These are phyloP conservation scores for Rossbeevera mucosa DNA, from an alignment of 768 basidiomycete species.

Conservation along the genomic window DNA sequence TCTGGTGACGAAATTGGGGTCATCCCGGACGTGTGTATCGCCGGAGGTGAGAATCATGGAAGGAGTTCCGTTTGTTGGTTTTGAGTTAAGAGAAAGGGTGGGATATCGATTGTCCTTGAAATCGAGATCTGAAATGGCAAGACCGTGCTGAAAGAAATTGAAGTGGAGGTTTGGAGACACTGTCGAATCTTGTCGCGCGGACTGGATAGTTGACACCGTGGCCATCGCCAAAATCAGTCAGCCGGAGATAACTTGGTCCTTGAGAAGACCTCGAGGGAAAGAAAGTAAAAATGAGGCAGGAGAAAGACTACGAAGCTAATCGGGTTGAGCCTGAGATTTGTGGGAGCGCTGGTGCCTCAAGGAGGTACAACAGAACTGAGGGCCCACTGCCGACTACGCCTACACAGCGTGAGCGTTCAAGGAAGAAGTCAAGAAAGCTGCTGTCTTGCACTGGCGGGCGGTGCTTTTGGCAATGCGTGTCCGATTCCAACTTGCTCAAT, in stretches of 20 bases:
- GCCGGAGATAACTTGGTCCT: conserved; percentile 19
- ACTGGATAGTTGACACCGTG: conserved; percentile 51
- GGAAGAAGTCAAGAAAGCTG: background rate
- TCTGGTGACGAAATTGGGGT: conserved; percentile 5
- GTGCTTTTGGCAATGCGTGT: conserved; percentile 15
- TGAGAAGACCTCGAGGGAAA: conserved; percentile 10
- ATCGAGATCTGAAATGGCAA: conserved; percentile 56
- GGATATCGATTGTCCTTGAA: conserved; percentile 62
- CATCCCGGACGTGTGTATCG: conserved; percentile 26
- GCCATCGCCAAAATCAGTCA: conserved; percentile 26
- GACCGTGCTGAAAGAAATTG: conserved; percentile 46
- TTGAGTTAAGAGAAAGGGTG: conserved; percentile 26
- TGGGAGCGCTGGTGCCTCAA: background rate
- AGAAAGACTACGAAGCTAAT: conserved; percentile 6
- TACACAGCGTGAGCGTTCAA: background rate
- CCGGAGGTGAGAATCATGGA: conserved; percentile 29
- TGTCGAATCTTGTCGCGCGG: conserved; percentile 38
- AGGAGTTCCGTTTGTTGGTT: conserved; percentile 22
- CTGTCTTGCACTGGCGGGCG: conserved; percentile 6
- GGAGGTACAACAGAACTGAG: background rate
- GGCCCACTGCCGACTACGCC: background rate
- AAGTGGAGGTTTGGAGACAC: conserved; percentile 32
- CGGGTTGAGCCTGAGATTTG: background rate
- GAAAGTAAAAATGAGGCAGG: conserved; percentile 4
- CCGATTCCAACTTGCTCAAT: conserved; percentile 17